Percentiles rank a stretch among this genome's conserved stretches.
Evolutionary conservation across 148 eudicot genomes (phyloP).

Genomic region (Pharnaceum exiguum): DNA sequence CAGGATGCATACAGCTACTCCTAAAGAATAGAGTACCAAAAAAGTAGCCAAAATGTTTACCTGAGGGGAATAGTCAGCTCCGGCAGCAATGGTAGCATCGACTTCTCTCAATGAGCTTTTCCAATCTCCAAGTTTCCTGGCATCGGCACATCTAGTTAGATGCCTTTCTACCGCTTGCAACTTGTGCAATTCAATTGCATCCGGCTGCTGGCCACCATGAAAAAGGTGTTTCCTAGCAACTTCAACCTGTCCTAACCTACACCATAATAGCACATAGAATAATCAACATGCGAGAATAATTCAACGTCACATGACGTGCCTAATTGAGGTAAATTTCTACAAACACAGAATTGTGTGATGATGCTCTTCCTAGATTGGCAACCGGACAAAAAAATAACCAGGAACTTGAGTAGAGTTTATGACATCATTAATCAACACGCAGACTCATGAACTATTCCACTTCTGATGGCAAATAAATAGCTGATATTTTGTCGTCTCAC

Average conservation of each 20-base stretch:
- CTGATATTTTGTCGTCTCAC: not conserved
- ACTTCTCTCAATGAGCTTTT: slow-evolving; percentile 58
- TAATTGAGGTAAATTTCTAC: too few species aligned
- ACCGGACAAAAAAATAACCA: not conserved
- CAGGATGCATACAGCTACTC: not conserved
- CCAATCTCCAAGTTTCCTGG: slow-evolving; percentile 71
- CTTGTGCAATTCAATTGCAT: slow-evolving; percentile 48
- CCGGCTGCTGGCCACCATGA: slow-evolving; percentile 50
- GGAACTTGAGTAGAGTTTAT: not conserved
- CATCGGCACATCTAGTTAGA: slow-evolving; percentile 50
- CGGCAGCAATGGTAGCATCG: slow-evolving; percentile 69
- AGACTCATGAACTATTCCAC: not conserved
- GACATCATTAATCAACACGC: slow-evolving; percentile 3
- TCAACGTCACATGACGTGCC: not conserved
- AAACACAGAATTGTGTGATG: too few species aligned
- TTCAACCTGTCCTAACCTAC: slow-evolving; percentile 83
- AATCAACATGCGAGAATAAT: slow-evolving; percentile 1
- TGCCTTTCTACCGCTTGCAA: slow-evolving; percentile 55
- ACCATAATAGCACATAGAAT: slow-evolving; percentile 26
- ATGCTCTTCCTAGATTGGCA: too few species aligned
- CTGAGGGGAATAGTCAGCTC: slow-evolving; percentile 81
- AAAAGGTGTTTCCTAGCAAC: slow-evolving; percentile 68
- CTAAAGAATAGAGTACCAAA: not conserved
- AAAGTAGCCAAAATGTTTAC: slow-evolving; percentile 24
- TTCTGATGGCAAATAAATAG: not conserved